A percentile compares a stretch with the other conserved stretches of the same genome.
These are phyloP conservation scores for Talaromyces verruculosus DNA, from an alignment of 2,329 filamentous ascomycete genomes.

Conservation along the genomic window DNA sequence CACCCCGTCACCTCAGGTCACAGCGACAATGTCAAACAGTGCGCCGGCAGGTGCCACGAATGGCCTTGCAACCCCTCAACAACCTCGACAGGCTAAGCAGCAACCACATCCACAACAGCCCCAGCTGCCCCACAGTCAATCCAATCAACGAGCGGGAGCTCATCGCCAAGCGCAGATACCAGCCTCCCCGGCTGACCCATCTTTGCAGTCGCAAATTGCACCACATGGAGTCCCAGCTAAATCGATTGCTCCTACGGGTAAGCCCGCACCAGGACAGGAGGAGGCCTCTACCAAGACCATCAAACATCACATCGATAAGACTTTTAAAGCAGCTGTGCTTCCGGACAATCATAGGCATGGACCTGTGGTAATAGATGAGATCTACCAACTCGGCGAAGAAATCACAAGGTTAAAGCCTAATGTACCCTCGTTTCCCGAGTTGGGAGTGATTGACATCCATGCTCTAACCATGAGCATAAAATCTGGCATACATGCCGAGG, in stretches of 20 bases:
- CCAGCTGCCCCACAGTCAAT: slow-evolving; percentile 19
- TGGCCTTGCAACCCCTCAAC: slow-evolving; percentile 42
- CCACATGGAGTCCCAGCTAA: slow-evolving; percentile 33
- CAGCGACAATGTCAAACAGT: slow-evolving; percentile 33
- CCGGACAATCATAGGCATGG: slow-evolving; percentile 62
- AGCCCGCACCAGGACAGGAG: slow-evolving; percentile 33
- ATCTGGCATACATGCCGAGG: slow-evolving; percentile 83
- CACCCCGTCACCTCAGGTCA: slow-evolving; percentile 35
- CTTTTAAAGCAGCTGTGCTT: slow-evolving; percentile 50
- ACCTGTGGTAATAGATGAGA: slow-evolving; percentile 67
- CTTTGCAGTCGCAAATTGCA: slow-evolving; percentile 31
- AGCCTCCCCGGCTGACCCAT: slow-evolving; percentile 30
- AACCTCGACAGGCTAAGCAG: slow-evolving; percentile 36
- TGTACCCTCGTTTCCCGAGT: slow-evolving; percentile 70
- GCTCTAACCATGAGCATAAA: slow-evolving; percentile 87
- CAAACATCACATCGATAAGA: slow-evolving; percentile 43
- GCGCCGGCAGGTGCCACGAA: slow-evolving; percentile 37
- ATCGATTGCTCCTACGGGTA: slow-evolving; percentile 30
- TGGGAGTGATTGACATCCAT: slow-evolving; percentile 86
- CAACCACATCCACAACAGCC: slow-evolving; percentile 24
- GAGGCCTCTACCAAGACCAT: slow-evolving; percentile 34
- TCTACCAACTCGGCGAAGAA: slow-evolving; percentile 64
- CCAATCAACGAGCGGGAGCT: slow-evolving; percentile 32
- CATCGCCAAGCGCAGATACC: slow-evolving; percentile 38
- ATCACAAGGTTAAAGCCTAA: slow-evolving; percentile 70